Conservation (phyloP, 331 rosid species). For the Ulmus americana region DNA sequence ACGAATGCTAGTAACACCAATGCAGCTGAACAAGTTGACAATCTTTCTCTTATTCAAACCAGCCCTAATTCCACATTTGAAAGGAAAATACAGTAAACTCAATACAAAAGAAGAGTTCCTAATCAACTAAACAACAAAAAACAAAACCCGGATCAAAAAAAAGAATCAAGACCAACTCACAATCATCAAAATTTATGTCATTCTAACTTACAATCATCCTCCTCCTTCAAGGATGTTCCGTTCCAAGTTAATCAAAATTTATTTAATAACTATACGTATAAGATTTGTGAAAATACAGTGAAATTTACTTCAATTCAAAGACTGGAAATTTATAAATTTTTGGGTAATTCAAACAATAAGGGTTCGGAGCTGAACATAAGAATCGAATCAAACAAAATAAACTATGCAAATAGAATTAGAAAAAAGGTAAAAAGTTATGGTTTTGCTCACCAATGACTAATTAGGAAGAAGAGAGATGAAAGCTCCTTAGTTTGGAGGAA, state of each 20-base stretch:
- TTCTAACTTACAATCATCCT: not conserved
- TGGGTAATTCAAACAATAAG: not conserved
- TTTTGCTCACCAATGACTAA: too few relatives aligned
- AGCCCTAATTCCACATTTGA: not conserved
- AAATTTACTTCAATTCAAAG: not conserved
- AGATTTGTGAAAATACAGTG: not conserved
- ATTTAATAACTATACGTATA: not conserved
- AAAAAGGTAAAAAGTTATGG: too few relatives aligned
- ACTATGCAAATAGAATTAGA: not conserved
- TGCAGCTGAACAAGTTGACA: not conserved
- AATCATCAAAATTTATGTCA: not conserved
- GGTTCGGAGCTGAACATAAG: not conserved
- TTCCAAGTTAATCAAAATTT: not conserved
- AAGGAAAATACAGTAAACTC: not conserved
- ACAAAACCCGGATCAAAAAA: not conserved
- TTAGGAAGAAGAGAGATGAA: not conserved
- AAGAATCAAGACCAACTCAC: not conserved
- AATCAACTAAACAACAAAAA: not conserved
- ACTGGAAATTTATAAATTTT: not conserved
- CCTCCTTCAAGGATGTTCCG: not conserved
- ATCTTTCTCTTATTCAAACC: not conserved
- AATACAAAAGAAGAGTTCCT: not conserved
- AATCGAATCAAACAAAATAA: not conserved
- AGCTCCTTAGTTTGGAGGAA: not conserved
- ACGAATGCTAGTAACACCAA: not conserved